A percentile compares a stretch with the other conserved stretches of the same genome.
phyloP scores from a whole-genome alignment of 805 yeast species.

The Ogataea thermomethanolica region DNA sequence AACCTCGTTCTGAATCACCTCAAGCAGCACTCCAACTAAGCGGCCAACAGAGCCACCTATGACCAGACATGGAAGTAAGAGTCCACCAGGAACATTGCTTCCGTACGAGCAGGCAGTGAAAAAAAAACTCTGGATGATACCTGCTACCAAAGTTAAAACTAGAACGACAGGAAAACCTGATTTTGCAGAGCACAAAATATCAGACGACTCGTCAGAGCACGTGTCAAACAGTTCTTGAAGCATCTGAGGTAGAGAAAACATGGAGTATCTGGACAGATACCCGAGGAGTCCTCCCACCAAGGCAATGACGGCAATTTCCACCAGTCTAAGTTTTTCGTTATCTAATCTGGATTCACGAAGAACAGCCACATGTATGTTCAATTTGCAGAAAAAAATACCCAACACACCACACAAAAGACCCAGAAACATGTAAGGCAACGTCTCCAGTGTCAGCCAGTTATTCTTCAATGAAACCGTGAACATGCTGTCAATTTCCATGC shows the following conservation, averaged over 20 bases:
- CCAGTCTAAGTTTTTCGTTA: constrained; percentile 31
- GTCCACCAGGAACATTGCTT: constrained; percentile 63
- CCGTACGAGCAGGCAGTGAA: constrained; percentile 72
- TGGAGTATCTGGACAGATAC: constrained; percentile 48
- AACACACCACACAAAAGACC: constrained; percentile 69
- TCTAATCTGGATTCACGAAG: constrained; percentile 27
- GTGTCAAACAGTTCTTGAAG: constrained; percentile 67
- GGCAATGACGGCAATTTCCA: constrained; percentile 50
- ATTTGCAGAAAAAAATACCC: constrained; percentile 51
- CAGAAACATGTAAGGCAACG: constrained; percentile 65
- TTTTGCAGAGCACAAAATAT: constrained; percentile 26
- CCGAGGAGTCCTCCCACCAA: constrained; percentile 50
- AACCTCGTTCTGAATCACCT: constrained; percentile 41
- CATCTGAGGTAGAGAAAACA: constrained; percentile 52
- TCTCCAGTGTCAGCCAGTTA: constrained; percentile 68
- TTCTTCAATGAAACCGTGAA: constrained; percentile 66
- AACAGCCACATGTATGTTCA: constrained; percentile 44
- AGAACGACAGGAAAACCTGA: constrained; percentile 36
- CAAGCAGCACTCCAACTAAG: constrained; percentile 49
- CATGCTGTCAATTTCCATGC: constrained; percentile 38
- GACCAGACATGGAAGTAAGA: constrained; percentile 59
- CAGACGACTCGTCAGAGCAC: constrained; percentile 38
- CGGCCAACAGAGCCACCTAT: constrained; percentile 62
- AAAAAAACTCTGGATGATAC: constrained; percentile 49
- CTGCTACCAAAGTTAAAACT: constrained; percentile 32